A percentile compares a stretch with the other conserved stretches of the same genome.
phyloP scores from a whole-genome alignment of 495 filamentous ascomycete species.

The Aspergillus indologenus region DNA sequence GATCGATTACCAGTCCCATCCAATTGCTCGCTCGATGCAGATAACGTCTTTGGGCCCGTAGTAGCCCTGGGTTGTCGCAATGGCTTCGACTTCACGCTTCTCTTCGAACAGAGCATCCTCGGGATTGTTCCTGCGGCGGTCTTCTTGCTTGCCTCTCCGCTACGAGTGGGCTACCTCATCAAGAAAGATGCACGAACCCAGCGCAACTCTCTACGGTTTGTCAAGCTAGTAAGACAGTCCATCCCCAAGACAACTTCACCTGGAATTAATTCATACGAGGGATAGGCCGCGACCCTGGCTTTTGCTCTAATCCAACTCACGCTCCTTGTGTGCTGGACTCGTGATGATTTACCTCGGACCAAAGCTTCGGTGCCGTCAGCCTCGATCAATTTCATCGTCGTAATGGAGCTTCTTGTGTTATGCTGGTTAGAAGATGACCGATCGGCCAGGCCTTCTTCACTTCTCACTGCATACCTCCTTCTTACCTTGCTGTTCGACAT shows the following conservation, averaged over 20 bases:
- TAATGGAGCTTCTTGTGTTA: slow-evolving; percentile 2
- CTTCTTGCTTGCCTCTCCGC: no score
- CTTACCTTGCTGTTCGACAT: slow-evolving; percentile 33
- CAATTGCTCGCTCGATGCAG: no score
- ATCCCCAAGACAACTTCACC: not conserved
- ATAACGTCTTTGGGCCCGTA: no score
- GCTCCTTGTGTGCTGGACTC: slow-evolving; percentile 1
- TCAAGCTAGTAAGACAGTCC: not conserved
- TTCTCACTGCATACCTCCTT: slow-evolving; percentile 19
- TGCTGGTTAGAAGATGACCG: slow-evolving; percentile 20
- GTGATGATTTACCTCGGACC: not conserved
- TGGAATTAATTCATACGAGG: not conserved
- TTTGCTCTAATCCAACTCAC: not conserved
- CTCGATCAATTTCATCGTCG: not conserved
- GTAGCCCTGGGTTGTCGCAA: no score
- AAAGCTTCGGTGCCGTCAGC: not conserved
- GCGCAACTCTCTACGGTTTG: not conserved
- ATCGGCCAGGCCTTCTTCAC: slow-evolving; percentile 21
- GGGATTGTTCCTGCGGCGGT: no score
- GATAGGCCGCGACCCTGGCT: not conserved
- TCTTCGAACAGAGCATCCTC: no score
- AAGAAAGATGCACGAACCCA: not conserved
- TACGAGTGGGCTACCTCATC: not conserved
- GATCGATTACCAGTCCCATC: no score
- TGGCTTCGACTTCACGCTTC: no score